phyloP scores from a whole-genome alignment of 2,329 filamentous ascomycete genomes.

The Tolypocladium amazonense region DNA sequence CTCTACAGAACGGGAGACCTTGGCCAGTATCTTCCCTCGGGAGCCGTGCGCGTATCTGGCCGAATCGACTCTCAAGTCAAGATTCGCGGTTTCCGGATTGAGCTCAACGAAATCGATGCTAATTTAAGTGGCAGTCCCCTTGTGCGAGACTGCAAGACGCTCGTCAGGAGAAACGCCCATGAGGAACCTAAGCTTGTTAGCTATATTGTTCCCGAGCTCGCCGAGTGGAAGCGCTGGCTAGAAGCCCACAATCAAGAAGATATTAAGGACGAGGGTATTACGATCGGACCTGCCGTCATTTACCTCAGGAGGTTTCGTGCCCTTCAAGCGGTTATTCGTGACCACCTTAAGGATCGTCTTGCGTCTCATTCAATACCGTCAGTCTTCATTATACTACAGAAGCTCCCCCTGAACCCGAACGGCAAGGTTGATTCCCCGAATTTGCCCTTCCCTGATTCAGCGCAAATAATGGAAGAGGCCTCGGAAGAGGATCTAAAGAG shows the following conservation, averaged over 20 bases:
- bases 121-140: conserved; percentile 65
- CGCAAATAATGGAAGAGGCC: too few relatives aligned
- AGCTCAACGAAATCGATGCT: conserved; percentile 85
- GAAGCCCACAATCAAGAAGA: conserved; percentile 37
- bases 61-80: conserved; percentile 86
- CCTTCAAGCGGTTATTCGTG: conserved; percentile 42
- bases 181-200: conserved; percentile 75
- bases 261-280: conserved; percentile 38
- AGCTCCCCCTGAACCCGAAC: too few relatives aligned
- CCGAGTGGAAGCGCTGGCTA: conserved; percentile 63
- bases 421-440: too few relatives aligned
- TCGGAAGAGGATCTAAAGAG: too few relatives aligned
- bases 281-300: conserved; percentile 31
- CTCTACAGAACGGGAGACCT: conserved; percentile 84
- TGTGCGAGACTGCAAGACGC: conserved; percentile 74
- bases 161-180: conserved; percentile 43
- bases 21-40: conserved; percentile 58
- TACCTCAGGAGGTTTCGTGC: conserved; percentile 33
- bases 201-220: conserved; percentile 74
- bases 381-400: too few relatives aligned
- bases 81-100: conserved; percentile 90
- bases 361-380: too few relatives aligned
- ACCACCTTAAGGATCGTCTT: conserved; percentile 56
- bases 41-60: conserved; percentile 68
- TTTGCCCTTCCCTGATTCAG: too few relatives aligned